Evolutionary conservation across 257 asterid genomes (phyloP).

Genomic region (Solanum megistacrolobum): DNA sequence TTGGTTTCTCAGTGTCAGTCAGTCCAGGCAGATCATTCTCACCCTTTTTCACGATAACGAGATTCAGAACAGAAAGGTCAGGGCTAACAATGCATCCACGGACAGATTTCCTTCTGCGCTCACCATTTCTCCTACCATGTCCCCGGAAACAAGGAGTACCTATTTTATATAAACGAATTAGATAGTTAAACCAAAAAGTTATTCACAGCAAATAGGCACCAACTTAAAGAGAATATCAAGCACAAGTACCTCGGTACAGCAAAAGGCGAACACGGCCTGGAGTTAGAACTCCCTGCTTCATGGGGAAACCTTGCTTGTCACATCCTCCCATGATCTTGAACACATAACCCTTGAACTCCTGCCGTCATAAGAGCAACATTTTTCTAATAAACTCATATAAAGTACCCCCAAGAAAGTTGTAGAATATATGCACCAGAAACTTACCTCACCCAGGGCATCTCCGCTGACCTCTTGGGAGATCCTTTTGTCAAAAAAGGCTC

Average conservation of each 20-base stretch:
- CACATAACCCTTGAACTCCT: constrained; percentile 1
- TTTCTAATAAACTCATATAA: background rate
- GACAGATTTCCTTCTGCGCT: constrained; percentile 1
- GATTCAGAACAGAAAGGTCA: background rate
- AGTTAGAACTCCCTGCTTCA: constrained; percentile 2
- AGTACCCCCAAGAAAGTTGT: background rate
- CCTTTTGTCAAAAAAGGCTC: constrained; percentile 4
- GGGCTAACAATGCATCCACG: constrained; percentile 4
- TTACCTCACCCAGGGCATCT: constrained; percentile 1
- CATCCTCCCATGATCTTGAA: constrained; percentile 5
- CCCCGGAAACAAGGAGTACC: constrained; percentile 4
- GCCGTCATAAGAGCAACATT: background rate
- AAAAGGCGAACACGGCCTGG: constrained; percentile 3
- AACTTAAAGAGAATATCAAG: background rate
- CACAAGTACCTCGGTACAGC: background rate
- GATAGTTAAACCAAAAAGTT: background rate
- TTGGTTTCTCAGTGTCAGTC: background rate
- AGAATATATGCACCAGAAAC: background rate
- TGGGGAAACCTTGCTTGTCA: background rate
- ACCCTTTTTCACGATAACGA: constrained; percentile 1
- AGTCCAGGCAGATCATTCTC: constrained; percentile 3
- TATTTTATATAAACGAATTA: background rate
- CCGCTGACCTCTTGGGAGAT: constrained; percentile 2
- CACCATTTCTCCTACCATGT: constrained; percentile 2
- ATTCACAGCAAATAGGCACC: background rate